phyloP scores from a whole-genome alignment of 768 basidiomycete genomes.

The Megacollybia marginata region DNA sequence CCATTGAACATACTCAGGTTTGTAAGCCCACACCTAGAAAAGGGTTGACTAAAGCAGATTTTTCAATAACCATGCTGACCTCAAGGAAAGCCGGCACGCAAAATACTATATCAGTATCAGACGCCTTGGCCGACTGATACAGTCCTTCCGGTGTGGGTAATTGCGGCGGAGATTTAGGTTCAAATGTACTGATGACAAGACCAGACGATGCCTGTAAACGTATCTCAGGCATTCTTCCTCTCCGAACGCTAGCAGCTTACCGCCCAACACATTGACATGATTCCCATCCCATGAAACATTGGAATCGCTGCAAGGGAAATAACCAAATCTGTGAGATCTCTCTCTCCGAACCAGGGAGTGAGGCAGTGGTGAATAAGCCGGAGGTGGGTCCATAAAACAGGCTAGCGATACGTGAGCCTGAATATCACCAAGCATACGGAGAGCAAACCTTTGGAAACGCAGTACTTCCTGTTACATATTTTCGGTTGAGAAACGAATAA shows the following conservation, averaged over 20 bases:
- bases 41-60: too few species aligned
- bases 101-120: conserved; percentile 16
- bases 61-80: conserved; percentile 6
- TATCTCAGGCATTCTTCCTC: too few species aligned
- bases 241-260: conserved; percentile 6
- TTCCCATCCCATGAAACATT: conserved; percentile 22
- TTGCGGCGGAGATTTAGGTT: conserved; percentile 15
- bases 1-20: conserved; percentile 13
- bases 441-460: conserved; percentile 20
- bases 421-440: conserved; percentile 1
- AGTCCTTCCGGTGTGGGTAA: conserved; percentile 17
- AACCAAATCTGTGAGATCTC: conserved; percentile 12
- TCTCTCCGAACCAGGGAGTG: conserved; percentile 14
- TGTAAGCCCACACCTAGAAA: conserved; percentile 18
- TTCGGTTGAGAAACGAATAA: too few species aligned
- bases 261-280: conserved; percentile 14
- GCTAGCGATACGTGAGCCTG: too few species aligned
- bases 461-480: conserved; percentile 18
- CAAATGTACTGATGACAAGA: conserved; percentile 13
- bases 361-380: conserved; percentile 4
- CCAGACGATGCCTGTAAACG: conserved; percentile 14
- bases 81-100: conserved; percentile 22
- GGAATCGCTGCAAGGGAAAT: conserved; percentile 6
- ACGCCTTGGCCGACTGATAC: conserved; percentile 11
- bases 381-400: background rate